Percentiles rank a stretch among this genome's conserved stretches.
Evolutionary conservation across 2,329 filamentous ascomycete species (phyloP).

Genomic region (Aspergillus hiratsukae): DNA sequence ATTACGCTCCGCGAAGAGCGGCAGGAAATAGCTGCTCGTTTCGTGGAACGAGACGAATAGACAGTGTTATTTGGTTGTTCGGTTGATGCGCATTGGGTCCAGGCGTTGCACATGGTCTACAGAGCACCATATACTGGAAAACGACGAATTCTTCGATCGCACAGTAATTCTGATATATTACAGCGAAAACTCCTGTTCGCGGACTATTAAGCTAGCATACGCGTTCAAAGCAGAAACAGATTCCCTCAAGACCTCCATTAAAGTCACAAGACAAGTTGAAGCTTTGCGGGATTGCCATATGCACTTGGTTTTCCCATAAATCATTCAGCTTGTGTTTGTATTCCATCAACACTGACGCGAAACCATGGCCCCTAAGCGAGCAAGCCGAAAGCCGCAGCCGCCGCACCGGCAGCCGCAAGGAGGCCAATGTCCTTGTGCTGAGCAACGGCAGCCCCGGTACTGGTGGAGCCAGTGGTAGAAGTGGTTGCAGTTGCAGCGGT

Average conservation of each 20-base stretch:
- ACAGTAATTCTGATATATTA: background rate
- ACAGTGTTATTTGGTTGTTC: background rate
- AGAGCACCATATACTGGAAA: background rate
- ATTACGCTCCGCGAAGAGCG: slow-evolving; percentile 35
- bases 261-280: background rate
- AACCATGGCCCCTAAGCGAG: slow-evolving; percentile 16
- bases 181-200: background rate
- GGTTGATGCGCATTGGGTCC: background rate
- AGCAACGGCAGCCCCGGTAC: slow-evolving; percentile 17
- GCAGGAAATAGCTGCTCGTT: slow-evolving; percentile 24
- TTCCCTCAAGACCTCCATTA: background rate
- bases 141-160: background rate
- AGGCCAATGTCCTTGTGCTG: slow-evolving; percentile 22
- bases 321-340: background rate
- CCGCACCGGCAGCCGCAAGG: slow-evolving; percentile 26
- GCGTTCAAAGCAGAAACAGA: background rate
- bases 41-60: slow-evolving; percentile 18
- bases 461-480: slow-evolving; percentile 1
- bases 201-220: background rate
- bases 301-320: background rate
- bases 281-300: background rate
- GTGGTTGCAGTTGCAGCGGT: background rate
- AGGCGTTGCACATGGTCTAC: background rate
- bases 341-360: background rate
- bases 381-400: slow-evolving; percentile 24